Percentiles rank a stretch among this genome's conserved stretches.
Evolutionary conservation across 805 yeast species (phyloP).

Genomic region (Ogataea thermomethanolica): DNA sequence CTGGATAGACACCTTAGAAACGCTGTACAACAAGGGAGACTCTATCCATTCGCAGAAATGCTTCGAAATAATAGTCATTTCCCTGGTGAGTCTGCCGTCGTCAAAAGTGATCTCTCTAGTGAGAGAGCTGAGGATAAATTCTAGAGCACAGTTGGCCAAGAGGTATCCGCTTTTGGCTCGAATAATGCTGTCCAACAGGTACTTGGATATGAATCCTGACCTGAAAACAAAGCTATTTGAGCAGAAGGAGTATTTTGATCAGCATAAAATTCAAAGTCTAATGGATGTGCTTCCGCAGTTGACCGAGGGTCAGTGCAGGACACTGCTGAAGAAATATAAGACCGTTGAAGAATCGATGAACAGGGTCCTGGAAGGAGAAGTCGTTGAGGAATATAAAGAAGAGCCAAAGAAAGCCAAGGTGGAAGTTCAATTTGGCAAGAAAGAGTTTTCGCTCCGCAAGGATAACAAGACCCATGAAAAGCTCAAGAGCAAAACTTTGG

Average conservation of each 20-base stretch:
- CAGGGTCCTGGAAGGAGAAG: slow-evolving; percentile 60
- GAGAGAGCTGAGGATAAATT: slow-evolving; percentile 42
- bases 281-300: slow-evolving; percentile 69
- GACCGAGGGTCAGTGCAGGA: slow-evolving; percentile 42
- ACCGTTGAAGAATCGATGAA: slow-evolving; percentile 58
- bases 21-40: slow-evolving; percentile 52
- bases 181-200: slow-evolving; percentile 47
- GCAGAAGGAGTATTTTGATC: slow-evolving; percentile 22
- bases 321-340: slow-evolving; percentile 45
- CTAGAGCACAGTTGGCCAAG: slow-evolving; percentile 38
- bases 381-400: slow-evolving; percentile 33
- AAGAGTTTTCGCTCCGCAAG: slow-evolving; percentile 17
- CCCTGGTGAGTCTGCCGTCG: slow-evolving; percentile 47
- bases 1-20: slow-evolving; percentile 62
- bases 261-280: slow-evolving; percentile 39
- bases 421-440: slow-evolving; percentile 36
- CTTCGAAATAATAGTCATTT: slow-evolving; percentile 48
- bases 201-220: slow-evolving; percentile 47
- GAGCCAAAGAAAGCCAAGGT: slow-evolving; percentile 10
- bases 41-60: slow-evolving; percentile 46
- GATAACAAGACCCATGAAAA: slow-evolving; percentile 33
- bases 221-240: slow-evolving; percentile 47
- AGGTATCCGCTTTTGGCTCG: slow-evolving; percentile 54
- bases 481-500: slow-evolving; percentile 53
- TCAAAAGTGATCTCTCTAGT: slow-evolving; percentile 41